Evolutionary conservation across 2,329 filamentous ascomycete genomes (phyloP).

Genomic region (Xenosphaeropsis pyriputrescens): DNA sequence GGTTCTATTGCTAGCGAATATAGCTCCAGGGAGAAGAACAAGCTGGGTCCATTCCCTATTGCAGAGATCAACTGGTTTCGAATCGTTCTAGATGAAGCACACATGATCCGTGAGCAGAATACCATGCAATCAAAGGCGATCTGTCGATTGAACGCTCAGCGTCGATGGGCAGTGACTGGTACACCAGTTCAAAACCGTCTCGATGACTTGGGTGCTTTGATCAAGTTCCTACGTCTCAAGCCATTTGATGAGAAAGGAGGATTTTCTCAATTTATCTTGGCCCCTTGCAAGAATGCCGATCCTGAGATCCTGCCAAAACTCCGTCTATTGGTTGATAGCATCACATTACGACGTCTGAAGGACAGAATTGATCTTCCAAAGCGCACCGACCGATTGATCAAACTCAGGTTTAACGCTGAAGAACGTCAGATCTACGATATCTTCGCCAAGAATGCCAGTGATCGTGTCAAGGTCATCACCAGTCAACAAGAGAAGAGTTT

Average conservation of each 20-base stretch:
- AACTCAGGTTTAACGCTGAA: slow-evolving; percentile 58
- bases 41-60: slow-evolving; percentile 47
- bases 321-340: slow-evolving; percentile 81
- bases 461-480: slow-evolving; percentile 64
- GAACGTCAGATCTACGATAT: slow-evolving; percentile 71
- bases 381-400: slow-evolving; percentile 57
- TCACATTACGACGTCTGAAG: slow-evolving; percentile 82
- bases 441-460: slow-evolving; percentile 68
- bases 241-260: slow-evolving; percentile 69
- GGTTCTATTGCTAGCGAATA: slow-evolving; percentile 75
- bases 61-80: slow-evolving; percentile 82
- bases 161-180: slow-evolving; percentile 93
- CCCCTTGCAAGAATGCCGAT: slow-evolving; percentile 78
- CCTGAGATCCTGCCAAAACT: slow-evolving; percentile 73
- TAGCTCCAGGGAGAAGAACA: slow-evolving; percentile 44
- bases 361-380: slow-evolving; percentile 75
- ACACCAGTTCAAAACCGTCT: slow-evolving; percentile 91
- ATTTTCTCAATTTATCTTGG: slow-evolving; percentile 69
- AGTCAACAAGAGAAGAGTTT: slow-evolving; percentile 49
- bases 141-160: slow-evolving; percentile 61
- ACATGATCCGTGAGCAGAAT: slow-evolving; percentile 77
- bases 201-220: slow-evolving; percentile 75
- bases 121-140: slow-evolving; percentile 77
- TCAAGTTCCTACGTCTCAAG: slow-evolving; percentile 71
- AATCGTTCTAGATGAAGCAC: slow-evolving; percentile 86